Percentiles rank a stretch among this genome's conserved stretches.
These are phyloP conservation scores for Conticribra guillardii DNA, from an alignment of 108 stramenopile genomes.

Conservation along the genomic window DNA sequence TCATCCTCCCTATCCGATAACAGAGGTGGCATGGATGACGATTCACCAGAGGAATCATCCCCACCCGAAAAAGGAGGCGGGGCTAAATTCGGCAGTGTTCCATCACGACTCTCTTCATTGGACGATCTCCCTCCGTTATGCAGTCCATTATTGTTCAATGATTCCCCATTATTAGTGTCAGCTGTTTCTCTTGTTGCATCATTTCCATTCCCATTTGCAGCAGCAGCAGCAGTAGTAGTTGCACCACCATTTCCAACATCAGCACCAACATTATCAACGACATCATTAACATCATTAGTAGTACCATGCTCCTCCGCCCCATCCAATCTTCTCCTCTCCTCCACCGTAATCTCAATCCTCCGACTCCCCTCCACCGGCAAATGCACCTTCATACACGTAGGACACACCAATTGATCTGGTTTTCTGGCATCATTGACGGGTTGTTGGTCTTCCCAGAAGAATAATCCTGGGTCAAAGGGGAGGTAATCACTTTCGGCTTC, in stretches of 20 bases:
- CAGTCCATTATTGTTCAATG: too few relatives aligned
- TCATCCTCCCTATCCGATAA: neutral
- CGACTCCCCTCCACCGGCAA: constrained; percentile 10
- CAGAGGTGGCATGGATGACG: neutral
- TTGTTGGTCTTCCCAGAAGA: too few relatives aligned
- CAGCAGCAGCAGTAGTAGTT: too few relatives aligned
- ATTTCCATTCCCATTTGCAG: too few relatives aligned
- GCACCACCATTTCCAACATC: too few relatives aligned
- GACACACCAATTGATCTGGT: constrained; percentile 8
- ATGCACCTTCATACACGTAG: constrained; percentile 20
- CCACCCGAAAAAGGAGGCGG: neutral
- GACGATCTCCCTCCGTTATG: neutral
- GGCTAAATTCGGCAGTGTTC: neutral
- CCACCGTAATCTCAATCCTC: neutral
- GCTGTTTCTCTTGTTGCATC: too few relatives aligned
- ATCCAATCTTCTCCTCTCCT: neutral
- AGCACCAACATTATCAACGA: too few relatives aligned
- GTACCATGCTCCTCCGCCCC: neutral
- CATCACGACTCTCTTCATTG: neutral
- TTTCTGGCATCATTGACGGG: constrained; percentile 2
- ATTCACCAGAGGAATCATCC: neutral
- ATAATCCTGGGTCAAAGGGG: too few relatives aligned
- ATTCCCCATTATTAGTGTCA: too few relatives aligned
- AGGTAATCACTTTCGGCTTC: too few relatives aligned
- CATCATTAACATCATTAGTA: too few relatives aligned